Conservation (phyloP, 768 basidiomycete genomes). For the Russula sp. region DNA sequence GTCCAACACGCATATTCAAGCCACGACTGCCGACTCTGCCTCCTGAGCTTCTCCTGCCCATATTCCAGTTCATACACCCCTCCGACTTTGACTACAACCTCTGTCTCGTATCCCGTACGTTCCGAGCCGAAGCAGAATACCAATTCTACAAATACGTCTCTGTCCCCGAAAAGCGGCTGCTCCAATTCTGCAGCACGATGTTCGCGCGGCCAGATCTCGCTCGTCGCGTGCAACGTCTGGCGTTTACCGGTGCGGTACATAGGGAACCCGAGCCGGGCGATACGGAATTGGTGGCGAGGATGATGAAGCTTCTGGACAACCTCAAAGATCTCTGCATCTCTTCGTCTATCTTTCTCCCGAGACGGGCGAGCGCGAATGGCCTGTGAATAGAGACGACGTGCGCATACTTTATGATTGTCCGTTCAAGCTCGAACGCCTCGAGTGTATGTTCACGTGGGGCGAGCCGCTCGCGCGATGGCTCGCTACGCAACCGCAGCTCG, state of each 20-base stretch:
- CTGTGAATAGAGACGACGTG: constrained; percentile 13
- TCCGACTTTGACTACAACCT: constrained; percentile 13
- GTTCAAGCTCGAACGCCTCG: constrained; percentile 25
- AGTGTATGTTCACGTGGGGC: constrained; percentile 18
- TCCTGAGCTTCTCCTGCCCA: constrained; percentile 17
- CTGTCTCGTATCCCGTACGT: constrained; percentile 16
- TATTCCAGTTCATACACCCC: constrained; percentile 17
- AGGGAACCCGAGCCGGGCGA: constrained; percentile 16
- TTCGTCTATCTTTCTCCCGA: background rate
- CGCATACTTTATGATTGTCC: constrained; percentile 15
- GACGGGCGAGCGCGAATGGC: constrained; percentile 10
- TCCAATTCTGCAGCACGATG: constrained; percentile 26
- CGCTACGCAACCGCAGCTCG: constrained; percentile 21
- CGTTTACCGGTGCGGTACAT: constrained; percentile 22
- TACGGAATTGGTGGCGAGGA: constrained; percentile 7
- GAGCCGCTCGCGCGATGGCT: constrained; percentile 17
- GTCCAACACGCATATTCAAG: background rate
- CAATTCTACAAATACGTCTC: constrained; percentile 23
- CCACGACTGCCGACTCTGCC: constrained; percentile 17
- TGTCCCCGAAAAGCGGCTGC: constrained; percentile 15
- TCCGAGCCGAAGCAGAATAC: constrained; percentile 15
- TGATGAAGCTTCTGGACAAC: constrained; percentile 20
- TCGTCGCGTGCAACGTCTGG: constrained; percentile 20
- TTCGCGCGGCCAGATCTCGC: constrained; percentile 26
- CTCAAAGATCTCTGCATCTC: constrained; percentile 27